phyloP scores from a whole-genome alignment of 2,329 filamentous ascomycete species.

The Cercospora beticola region DNA sequence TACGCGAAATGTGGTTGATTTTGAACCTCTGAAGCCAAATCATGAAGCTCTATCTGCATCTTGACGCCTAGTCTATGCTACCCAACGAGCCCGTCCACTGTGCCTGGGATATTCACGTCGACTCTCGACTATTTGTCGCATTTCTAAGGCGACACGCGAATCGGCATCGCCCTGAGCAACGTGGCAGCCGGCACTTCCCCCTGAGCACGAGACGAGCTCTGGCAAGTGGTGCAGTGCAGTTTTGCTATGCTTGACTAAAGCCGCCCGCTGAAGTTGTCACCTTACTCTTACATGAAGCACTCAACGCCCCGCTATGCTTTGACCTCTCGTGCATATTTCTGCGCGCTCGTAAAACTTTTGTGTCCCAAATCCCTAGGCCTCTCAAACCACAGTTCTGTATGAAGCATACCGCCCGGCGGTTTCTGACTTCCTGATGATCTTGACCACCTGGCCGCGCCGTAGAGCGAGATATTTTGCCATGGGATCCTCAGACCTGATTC shows the following conservation, averaged over 20 bases:
- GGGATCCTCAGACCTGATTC: conserved; percentile 87
- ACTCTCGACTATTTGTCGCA: not conserved
- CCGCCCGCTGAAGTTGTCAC: not conserved
- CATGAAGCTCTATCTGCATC: not conserved
- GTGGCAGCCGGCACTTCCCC: not conserved
- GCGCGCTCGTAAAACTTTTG: not conserved
- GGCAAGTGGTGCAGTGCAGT: not conserved
- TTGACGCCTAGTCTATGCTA: not conserved
- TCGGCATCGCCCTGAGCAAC: not conserved
- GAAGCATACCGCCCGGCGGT: conserved; percentile 95
- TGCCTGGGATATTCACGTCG: not conserved
- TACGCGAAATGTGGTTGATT: not conserved
- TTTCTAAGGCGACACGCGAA: not conserved
- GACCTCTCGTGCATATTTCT: conserved; percentile 10
- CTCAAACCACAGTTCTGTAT: conserved; percentile 68
- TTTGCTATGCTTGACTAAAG: not conserved
- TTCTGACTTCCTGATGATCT: conserved; percentile 94
- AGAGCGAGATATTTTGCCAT: conserved; percentile 90
- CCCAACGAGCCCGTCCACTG: not conserved
- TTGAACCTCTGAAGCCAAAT: not conserved
- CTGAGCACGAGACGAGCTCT: not conserved
- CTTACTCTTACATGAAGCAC: conserved; percentile 12
- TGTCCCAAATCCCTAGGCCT: not conserved
- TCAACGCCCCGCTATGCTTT: conserved; percentile 24
- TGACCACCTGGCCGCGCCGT: conserved; percentile 90